Evolutionary conservation across 768 basidiomycete genomes (phyloP), one percentile per base, ranked within the genome.

Genomic region (Tylopilus felleus): DNA sequence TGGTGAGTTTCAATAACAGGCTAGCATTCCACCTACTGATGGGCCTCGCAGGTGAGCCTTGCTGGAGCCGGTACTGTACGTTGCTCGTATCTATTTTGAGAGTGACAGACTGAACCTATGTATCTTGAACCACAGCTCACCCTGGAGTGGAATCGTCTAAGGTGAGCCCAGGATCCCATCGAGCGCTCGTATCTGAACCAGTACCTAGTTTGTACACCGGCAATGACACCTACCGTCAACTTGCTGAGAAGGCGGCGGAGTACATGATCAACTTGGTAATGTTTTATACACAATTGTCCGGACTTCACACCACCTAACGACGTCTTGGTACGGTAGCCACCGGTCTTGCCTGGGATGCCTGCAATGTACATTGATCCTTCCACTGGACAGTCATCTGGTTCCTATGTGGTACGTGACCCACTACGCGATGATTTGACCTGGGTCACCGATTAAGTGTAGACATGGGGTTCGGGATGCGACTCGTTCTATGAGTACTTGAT

Each of bases 401-500:
- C 74, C 7, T 85, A 84, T 57, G 78, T 87, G 52, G 81, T 80
- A 64, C 42, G 78, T 62, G 17, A n/a, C 23, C 16, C 31, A 40
- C 16, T 23, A 17, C 16, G 29, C 28, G 19, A 31, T 23, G 19
- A 21, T 41, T 29, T 28, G 13, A 14, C 38, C 8, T 17, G 17
- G 43, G 4, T 36, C 29, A n/a, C 31, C 12, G n/a, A 59, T 29
- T 5, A 29, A 28, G 35, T 44, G 35, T 45, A 87, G 87, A 80
- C 84, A 19, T 89, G 81, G 80, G 80, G 81, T 1, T 73, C 82
- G 43, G 86, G 85, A 29, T 83, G 81, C 0, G 88, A 90, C 68
- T 87, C 85, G 52, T 90, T 83, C 71, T 84, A 86, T 55, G 88
- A 90, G 65, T 89, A 90, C 60, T 75, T 88, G 51, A 82, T 88